Conservation (phyloP, 148 eudicot genomes). For the Suaeda aralocaspica region DNA sequence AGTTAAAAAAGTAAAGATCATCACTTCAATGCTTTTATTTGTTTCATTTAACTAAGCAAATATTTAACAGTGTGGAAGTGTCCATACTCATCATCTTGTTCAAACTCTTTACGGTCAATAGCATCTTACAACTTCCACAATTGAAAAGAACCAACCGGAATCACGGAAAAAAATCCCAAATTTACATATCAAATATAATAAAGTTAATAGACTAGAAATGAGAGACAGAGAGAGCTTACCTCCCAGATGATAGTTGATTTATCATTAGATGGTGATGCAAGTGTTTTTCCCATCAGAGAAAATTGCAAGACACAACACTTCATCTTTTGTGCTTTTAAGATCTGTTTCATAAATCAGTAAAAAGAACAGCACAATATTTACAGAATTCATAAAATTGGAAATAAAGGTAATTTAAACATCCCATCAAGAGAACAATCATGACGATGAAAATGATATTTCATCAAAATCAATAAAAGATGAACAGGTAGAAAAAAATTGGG, state of each 20-base stretch:
- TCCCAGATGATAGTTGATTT: constrained; percentile 73
- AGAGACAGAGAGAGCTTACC: constrained; percentile 33
- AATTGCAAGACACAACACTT: constrained; percentile 80
- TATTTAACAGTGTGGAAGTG: too few relatives aligned
- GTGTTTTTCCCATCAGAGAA: constrained; percentile 68
- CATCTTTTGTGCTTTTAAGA: constrained; percentile 57
- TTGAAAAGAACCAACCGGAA: too few relatives aligned
- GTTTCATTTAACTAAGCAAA: too few relatives aligned
- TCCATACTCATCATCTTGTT: too few relatives aligned
- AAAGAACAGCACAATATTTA: neutral
- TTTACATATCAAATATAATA: neutral
- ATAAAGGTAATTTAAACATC: neutral
- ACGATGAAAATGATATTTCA: neutral
- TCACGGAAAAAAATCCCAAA: neutral
- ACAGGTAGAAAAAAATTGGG: neutral
- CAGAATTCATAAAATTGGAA: neutral
- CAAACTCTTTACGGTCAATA: too few relatives aligned
- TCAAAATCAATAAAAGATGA: neutral
- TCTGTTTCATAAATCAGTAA: constrained; percentile 39
- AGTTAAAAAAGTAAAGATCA: too few relatives aligned
- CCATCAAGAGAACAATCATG: neutral
- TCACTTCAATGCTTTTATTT: too few relatives aligned
- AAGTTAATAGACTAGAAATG: neutral
- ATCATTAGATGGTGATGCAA: constrained; percentile 88
- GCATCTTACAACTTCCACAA: too few relatives aligned